Percentiles rank a stretch among this genome's conserved stretches.
These are phyloP conservation scores for Knufia petricola DNA, from an alignment of 2,329 filamentous ascomycete genomes.

Conservation along the genomic window DNA sequence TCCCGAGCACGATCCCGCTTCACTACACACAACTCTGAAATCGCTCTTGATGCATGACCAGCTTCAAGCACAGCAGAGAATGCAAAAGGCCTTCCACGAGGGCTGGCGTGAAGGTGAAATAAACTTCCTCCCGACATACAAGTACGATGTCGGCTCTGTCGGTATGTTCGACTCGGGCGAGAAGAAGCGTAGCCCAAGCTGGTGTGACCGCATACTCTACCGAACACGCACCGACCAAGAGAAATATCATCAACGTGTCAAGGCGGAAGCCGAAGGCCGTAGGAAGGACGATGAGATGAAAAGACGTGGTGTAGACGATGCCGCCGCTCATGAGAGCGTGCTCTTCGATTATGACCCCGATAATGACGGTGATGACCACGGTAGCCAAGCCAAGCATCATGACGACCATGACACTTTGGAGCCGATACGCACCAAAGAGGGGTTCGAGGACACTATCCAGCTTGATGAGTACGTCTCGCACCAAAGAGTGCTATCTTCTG, in stretches of 20 bases:
- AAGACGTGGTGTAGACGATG: conserved; percentile 63
- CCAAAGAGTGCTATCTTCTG: conserved; percentile 80
- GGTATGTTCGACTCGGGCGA: conserved; percentile 91
- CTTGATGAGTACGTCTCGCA: conserved; percentile 74
- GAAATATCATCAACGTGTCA: conserved; percentile 52
- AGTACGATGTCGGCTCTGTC: conserved; percentile 92
- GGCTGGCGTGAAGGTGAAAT: conserved; percentile 88
- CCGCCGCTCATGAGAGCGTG: conserved; percentile 67
- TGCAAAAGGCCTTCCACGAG: conserved; percentile 74
- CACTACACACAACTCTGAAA: conserved; percentile 76
- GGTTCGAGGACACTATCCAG: conserved; percentile 40
- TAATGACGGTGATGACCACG: conserved; percentile 51
- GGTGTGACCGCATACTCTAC: conserved; percentile 92
- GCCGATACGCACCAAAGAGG: conserved; percentile 21
- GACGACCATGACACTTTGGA: conserved; percentile 24
- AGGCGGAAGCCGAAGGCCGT: conserved; percentile 57
- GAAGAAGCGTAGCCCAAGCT: conserved; percentile 84
- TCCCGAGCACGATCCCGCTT: conserved; percentile 67
- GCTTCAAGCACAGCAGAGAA: conserved; percentile 61
- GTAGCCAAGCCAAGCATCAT: conserved; percentile 46
- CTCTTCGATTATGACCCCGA: conserved; percentile 87
- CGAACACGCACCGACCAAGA: conserved; percentile 63
- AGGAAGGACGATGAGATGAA: conserved; percentile 79
- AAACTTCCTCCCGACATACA: conserved; percentile 86
- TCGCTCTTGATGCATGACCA: conserved; percentile 88